Evolutionary conservation across 495 filamentous ascomycete species (phyloP).

Genomic region (Penicillium robsamsonii): DNA sequence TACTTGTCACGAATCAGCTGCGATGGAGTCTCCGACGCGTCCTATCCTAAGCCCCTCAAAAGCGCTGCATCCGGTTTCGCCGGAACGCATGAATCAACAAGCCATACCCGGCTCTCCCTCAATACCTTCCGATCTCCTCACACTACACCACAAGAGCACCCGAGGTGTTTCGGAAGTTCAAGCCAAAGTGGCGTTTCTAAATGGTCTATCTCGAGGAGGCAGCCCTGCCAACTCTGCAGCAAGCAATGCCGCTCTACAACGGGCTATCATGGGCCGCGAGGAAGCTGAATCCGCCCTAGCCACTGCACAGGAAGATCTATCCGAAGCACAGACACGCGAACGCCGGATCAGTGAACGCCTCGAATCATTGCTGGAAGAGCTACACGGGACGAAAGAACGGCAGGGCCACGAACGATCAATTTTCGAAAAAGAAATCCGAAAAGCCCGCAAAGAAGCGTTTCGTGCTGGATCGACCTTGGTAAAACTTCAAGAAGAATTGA

Average conservation of each 20-base stretch:
- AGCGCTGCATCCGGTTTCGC: conserved; percentile 69
- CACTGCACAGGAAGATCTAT: conserved; percentile 61
- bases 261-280: conserved; percentile 80
- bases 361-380: conserved; percentile 76
- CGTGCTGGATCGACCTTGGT: conserved; percentile 73
- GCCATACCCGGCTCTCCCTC: conserved; percentile 54
- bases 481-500: conserved; percentile 80
- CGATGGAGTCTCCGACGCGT: conserved; percentile 46
- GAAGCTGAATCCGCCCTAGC: conserved; percentile 61
- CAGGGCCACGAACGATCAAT: conserved; percentile 67
- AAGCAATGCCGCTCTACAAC: conserved; percentile 69
- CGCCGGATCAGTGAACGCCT: conserved; percentile 72
- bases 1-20: conserved; percentile 19
- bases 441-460: conserved; percentile 80
- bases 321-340: conserved; percentile 71
- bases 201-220: conserved; percentile 63
- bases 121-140: conserved; percentile 44
- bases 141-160: conserved; percentile 39
- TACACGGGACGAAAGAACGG: conserved; percentile 70
- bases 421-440: conserved; percentile 82
- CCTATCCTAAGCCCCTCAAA: conserved; percentile 52
- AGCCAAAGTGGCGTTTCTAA: conserved; percentile 82
- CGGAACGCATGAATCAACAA: conserved; percentile 78
- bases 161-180: conserved; percentile 69
- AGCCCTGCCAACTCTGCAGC: conserved; percentile 53